Evolutionary conservation across 1,284 basidiomycete genomes (phyloP).

Genomic region (Thecaphora frezii): DNA sequence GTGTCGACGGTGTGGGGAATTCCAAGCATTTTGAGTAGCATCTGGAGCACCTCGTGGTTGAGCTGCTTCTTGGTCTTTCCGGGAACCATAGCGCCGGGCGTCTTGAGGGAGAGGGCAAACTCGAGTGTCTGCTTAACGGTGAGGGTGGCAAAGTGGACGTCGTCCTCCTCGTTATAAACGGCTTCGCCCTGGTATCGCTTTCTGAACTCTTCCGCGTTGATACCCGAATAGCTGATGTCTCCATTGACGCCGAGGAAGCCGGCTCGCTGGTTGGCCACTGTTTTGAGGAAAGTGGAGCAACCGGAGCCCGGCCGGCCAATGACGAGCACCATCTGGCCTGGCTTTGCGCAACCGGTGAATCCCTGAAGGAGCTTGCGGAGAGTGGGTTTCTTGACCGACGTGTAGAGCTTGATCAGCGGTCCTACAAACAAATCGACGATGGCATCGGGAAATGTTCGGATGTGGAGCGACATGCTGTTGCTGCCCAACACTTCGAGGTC

Average conservation of each 20-base stretch:
- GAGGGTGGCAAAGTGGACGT: slow-evolving; percentile 39
- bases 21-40: slow-evolving; percentile 55
- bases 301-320: slow-evolving; percentile 65
- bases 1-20: slow-evolving; percentile 42
- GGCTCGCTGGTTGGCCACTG: slow-evolving; percentile 64
- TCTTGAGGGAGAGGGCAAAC: slow-evolving; percentile 43
- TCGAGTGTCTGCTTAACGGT: slow-evolving; percentile 45
- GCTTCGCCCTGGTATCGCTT: slow-evolving; percentile 35
- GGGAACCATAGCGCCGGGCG: slow-evolving; percentile 43
- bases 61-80: slow-evolving; percentile 16
- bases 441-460: slow-evolving; percentile 58
- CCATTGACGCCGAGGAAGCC: slow-evolving; percentile 49
- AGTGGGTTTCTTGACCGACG: slow-evolving; percentile 7
- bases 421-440: slow-evolving; percentile 49
- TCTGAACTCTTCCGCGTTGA: slow-evolving; percentile 65
- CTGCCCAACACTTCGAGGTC: slow-evolving; percentile 38
- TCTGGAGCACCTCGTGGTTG: slow-evolving; percentile 33
- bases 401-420: slow-evolving; percentile 56
- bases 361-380: slow-evolving; percentile 27
- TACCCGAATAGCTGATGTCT: slow-evolving; percentile 58
- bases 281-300: slow-evolving; percentile 67
- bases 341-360: slow-evolving; percentile 60
- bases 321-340: slow-evolving; percentile 67
- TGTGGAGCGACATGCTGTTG: slow-evolving; percentile 38
- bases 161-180: slow-evolving; percentile 45